Evolutionary conservation across 2,329 filamentous ascomycete genomes (phyloP), one percentile per base, ranked within the genome.

Genomic region (Microcyclosporella mali): DNA sequence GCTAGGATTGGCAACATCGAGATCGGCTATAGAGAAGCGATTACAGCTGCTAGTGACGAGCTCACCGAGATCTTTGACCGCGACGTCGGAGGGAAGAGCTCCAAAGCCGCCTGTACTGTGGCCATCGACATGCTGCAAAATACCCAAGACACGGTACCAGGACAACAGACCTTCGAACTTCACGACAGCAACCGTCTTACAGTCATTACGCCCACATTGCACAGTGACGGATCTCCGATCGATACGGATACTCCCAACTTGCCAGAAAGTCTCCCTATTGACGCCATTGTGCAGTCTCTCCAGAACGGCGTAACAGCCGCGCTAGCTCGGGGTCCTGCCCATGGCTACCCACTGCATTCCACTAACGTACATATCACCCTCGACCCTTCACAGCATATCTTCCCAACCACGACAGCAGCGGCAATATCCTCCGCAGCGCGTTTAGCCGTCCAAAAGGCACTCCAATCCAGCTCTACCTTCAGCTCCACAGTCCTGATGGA

Each of bases 21-120:
- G 56, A 95, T 98, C 47, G 88, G 94, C 53, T 98, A 97, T 66
- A 84, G 94, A 41, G 92, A 98, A 67, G 84, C 82, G 36, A 70
- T 92, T 8, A 78, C 80, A 0, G 69, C 70, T 2, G 57, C 73
- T 0, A 82, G 81, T 1, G 61, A 63, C 0, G 67, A 77, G 0
- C 74, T 81, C 29, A 78, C 75, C 17, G 75, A 77, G 40, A 69
- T 81, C 3, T 88, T 88, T 58, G 88, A 95, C 56, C 83, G 82
- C 33, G 79, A 84, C 3, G 79, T 95, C 15, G 86, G 85, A 6
- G 85, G 88, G 33, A 90, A 88, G 58, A 70, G 78, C 33, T 85
- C 86, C 7, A 88, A 81, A 61, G 89, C 87, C 3, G 78, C 78
- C 2, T 94, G 88, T 59, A 82, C 77, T 0, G 88, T 77, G 6